Evolutionary conservation across 441 rosid genomes (phyloP), one percentile per base, ranked within the genome.

Genomic region (Pelargonium australe): DNA sequence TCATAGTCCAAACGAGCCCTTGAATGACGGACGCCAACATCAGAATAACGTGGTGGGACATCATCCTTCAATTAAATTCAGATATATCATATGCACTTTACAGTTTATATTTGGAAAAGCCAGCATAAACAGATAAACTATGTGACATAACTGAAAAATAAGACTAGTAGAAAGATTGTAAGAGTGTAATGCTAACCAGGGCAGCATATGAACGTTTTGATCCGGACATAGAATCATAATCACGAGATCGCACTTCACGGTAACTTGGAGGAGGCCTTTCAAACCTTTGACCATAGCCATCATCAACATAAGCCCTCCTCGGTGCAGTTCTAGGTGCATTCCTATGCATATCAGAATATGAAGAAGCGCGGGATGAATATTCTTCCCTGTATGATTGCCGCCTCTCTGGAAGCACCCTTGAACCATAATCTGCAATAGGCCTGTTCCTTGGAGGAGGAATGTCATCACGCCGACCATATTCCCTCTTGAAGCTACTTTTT

Each of bases 1-100:
- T 94, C 96, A 75, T 90, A 90, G 79, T 95, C 99, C 75, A 95
- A 66, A 64, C 96, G 94, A 53, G 99, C 84, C 82, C 99, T 95
- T 0, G 96, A 85, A 76, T 85, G 96, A 61, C 96, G 93, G 66
- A 81, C 71, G 69, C 85, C 81, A 0, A 79, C 76, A 43, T 88
- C 99, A 74, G 84, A 89, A 85, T 90, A 91, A 45, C 92, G 89
- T 5, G 89, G 86, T 72, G 99, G 91, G 77, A 80, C 78, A 72
- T 89, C 94, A 83, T 89, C 97, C 99, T 95, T 66, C 71, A 67
- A 64, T 77, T 51, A 53, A 14, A 68, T 1, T 19, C 63, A 58
- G 43, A 66, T 20, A 31, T 13, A 72, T 57, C 43, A 65, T 73
- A 64, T 67, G 8, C 31, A 70, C 25, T 44, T 44, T 53, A 20